Base-by-base conservation (phyloP, 345 rosid species). In the Pugionium dolabratum region DNA sequence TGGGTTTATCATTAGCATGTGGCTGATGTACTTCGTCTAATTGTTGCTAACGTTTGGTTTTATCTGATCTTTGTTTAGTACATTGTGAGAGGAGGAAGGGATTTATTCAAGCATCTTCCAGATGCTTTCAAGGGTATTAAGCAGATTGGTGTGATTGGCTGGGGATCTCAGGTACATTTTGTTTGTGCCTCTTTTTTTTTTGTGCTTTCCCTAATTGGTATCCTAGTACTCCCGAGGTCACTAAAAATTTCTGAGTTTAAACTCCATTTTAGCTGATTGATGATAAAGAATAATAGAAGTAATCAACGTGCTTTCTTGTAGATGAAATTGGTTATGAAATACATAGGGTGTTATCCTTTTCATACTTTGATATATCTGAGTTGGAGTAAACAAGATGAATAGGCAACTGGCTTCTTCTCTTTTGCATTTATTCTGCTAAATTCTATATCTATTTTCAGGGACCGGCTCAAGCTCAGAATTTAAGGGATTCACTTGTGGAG, bases 401-500 rank as follows among this genome's bases (percentile, higher is more conserved):
- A 43, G 26, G 27, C 9, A 6, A 1, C 39, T 40, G 2, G 10
- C 25, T 42, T 6, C 30, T 6, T 36, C 47, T 39, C 42, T 52
- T 49, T 5, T 58, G 44, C 18, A 0, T 36, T 11, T 43, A 7
- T 3, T 2, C 35, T 37, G 5, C 41, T 69, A 8, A 51, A 5
- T 26, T 32, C 4, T 2, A 11, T 3, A 5, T 29, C 3, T 42
- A 25, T 52, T 18, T 49, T 7, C 46, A 89, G 98, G 95, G 90
- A 26, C 98, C 98, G 74, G 98, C 98, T 42, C 98, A 91, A 82
- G 98, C 95, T 56, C 96, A 91, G 75, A 91, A 87, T 66, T 70
- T 91, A 72, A 86, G 92, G 76, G 98, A 91, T 80, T 91, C 98
- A 43, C 89, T 91, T 50, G 86, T 78, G 28, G 98, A 91, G 65